Percentiles rank a stretch among this genome's conserved stretches.
Evolutionary conservation across 129 eudicot genomes (phyloP).

Genomic region (Artemisia annua): DNA sequence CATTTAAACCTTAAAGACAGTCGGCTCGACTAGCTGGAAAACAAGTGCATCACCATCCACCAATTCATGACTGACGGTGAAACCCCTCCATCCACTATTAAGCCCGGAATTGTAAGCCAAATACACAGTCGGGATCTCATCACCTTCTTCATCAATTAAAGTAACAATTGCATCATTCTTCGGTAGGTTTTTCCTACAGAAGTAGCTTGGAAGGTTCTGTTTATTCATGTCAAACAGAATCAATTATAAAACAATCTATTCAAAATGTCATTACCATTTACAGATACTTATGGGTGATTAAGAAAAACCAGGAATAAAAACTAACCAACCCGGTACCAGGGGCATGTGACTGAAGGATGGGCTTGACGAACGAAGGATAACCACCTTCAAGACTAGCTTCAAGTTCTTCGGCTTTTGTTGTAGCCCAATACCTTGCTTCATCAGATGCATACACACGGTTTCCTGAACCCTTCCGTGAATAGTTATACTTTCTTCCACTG

Average conservation of each 20-base stretch:
- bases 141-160: constrained; percentile 73
- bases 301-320: not conserved
- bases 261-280: constrained; percentile 1
- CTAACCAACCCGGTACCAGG: constrained; percentile 78
- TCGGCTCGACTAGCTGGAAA: too few species aligned
- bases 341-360: constrained; percentile 86
- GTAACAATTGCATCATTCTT: constrained; percentile 50
- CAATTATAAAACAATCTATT: not conserved
- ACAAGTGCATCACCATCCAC: too few species aligned
- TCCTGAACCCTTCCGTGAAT: constrained; percentile 48
- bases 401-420: constrained; percentile 60
- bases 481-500: constrained; percentile 31
- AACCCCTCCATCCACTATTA: too few species aligned
- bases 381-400: constrained; percentile 53
- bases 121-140: constrained; percentile 57
- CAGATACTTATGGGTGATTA: not conserved
- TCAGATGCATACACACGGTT: constrained; percentile 70
- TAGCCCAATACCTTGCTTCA: constrained; percentile 67
- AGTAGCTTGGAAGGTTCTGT: constrained; percentile 69
- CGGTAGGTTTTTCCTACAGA: constrained; percentile 60
- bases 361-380: constrained; percentile 62
- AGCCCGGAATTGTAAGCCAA: constrained; percentile 1
- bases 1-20: too few species aligned
- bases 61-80: too few species aligned
- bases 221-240: constrained; percentile 5